Base-by-base conservation (phyloP, 2,329 filamentous ascomycete genomes). In the Simplicillium aogashimaense region DNA sequence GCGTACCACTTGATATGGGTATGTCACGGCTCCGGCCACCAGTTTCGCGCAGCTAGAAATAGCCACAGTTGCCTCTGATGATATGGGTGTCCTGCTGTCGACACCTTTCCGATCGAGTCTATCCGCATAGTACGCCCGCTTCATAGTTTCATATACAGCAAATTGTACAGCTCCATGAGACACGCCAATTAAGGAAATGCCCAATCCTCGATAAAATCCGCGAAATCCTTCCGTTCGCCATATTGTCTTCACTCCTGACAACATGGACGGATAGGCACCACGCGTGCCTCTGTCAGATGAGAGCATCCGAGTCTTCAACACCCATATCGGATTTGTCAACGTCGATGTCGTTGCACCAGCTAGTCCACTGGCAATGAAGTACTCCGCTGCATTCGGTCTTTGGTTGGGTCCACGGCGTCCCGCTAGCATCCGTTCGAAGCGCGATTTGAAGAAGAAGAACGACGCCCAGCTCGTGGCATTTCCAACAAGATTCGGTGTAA, bases 231-330 rank as follows among this genome's bases (percentile, higher is more conserved):
- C 89, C 3, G 71, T 72, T 14, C 61, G 63, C 52, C 81, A 74
- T 15, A 98, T 76, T 35, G 78, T 72, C 30, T 59, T 60, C 2
- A 81, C 74, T 20, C 92, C 92, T 37, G 80, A 72, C 48, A 71
- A 65, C 69, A 95, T 86, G 48, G 77, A 82, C 13, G 76, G 72
- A 61, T 98, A 98, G 2, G 90, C 92, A 12, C 87, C 87, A 2
- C 72, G 75, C 6, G 78, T 72, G 40, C 76, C 70, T 37, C 77
- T 76, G 49, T 92, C 86, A 4, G 86, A 89, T 25, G 88, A 87
- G 17, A 97, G 70, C 88, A 98, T 97, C 47, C 92, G 83, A 8
- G 90, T 97, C 69, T 97, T 97, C 59, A 98, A 79, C 3, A 98
- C 92, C 92, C 92, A 98, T 52, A 98, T 81, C 3, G 92, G 92